phyloP scores from a whole-genome alignment of 306 rosid species.

The Cicer chorassanicum region DNA sequence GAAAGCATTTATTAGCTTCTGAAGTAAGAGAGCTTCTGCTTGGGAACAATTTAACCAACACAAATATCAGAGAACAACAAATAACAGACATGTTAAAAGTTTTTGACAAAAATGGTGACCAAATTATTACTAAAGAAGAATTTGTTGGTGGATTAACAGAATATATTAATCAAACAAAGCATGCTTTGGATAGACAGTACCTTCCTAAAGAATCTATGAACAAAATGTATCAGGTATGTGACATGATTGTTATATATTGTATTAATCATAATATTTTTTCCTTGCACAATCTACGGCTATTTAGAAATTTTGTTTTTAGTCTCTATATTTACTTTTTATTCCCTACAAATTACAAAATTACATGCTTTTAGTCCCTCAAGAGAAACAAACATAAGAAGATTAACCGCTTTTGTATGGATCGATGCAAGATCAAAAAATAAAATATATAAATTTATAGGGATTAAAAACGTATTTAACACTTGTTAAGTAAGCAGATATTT shows the following conservation, averaged over 20 bases:
- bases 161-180: conserved; percentile 53
- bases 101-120: conserved; percentile 60
- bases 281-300: not conserved
- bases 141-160: conserved; percentile 63
- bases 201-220: conserved; percentile 51
- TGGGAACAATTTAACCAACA: conserved; percentile 42
- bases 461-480: not conserved
- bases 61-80: conserved; percentile 47
- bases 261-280: not conserved
- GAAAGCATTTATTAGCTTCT: conserved; percentile 45
- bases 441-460: too few relatives aligned
- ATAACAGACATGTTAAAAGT: conserved; percentile 50
- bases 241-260: conserved; percentile 18
- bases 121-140: conserved; percentile 59
- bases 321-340: too few relatives aligned
- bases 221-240: conserved; percentile 51
- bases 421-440: too few relatives aligned
- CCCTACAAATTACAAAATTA: too few relatives aligned
- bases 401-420: too few relatives aligned
- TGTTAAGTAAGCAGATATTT: not conserved
- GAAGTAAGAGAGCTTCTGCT: conserved; percentile 52
- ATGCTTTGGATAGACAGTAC: conserved; percentile 53
- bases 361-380: too few relatives aligned
- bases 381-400: too few relatives aligned
- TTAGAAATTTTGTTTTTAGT: conserved; percentile 3